Percentiles rank a stretch among this genome's conserved stretches.
These are phyloP conservation scores for Cyberlindnera japonica DNA, from an alignment of 805 yeast genomes.

Conservation along the genomic window DNA sequence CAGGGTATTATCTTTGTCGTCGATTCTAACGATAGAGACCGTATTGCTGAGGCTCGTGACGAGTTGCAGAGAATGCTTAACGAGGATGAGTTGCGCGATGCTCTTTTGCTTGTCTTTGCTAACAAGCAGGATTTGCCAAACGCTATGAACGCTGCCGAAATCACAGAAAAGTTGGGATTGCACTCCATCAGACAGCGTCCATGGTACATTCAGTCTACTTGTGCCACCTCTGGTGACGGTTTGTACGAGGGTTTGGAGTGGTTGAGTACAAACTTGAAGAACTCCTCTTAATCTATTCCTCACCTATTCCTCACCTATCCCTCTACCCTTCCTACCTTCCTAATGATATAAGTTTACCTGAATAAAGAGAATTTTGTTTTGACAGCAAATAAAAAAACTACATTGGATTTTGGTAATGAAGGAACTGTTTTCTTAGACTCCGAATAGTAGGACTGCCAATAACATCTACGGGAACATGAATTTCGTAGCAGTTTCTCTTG, in stretches of 20 bases:
- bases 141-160: conserved; percentile 98
- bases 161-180: conserved; percentile 93
- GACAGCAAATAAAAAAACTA: conserved; percentile 10
- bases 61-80: conserved; percentile 97
- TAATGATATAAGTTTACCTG: conserved; percentile 9
- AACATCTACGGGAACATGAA: no score
- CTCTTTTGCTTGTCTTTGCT: conserved; percentile 91
- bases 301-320: no score
- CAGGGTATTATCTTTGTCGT: conserved; percentile 98
- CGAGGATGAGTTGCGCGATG: conserved; percentile 97
- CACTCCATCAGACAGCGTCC: conserved; percentile 98
- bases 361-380: conserved; percentile 12
- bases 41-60: conserved; percentile 97
- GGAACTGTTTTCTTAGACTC: no score
- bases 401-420: background rate
- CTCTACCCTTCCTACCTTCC: conserved; percentile 4
- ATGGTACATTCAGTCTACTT: conserved; percentile 98
- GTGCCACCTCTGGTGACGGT: conserved; percentile 99
- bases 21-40: conserved; percentile 96
- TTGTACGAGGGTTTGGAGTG: conserved; percentile 96
- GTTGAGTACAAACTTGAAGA: conserved; percentile 89
- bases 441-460: no score
- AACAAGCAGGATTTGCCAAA: conserved; percentile 99
- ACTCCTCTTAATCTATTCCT: conserved; percentile 41
- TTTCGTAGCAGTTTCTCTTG: no score